phyloP scores from a whole-genome alignment of 163 green algal species.

The Chlorella variabilis region DNA sequence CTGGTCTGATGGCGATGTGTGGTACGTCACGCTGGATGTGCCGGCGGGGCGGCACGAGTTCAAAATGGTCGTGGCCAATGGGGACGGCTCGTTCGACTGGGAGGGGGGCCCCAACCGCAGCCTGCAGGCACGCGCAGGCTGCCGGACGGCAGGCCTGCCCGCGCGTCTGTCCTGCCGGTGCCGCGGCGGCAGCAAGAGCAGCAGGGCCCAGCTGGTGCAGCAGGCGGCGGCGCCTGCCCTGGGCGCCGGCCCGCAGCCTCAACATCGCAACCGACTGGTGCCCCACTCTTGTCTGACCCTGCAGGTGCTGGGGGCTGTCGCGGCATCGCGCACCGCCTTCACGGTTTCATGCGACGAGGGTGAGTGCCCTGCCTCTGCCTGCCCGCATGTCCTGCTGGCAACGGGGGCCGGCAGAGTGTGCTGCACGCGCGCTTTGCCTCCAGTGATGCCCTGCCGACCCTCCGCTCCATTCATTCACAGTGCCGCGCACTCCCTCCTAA shows the following conservation, averaged over 20 bases:
- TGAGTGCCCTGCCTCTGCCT: neutral
- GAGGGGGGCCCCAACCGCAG: conserved; percentile 16
- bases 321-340: neutral
- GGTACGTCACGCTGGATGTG: neutral
- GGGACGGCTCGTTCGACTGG: neutral
- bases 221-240: too few relatives aligned
- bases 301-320: neutral
- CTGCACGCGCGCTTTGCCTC: too few relatives aligned
- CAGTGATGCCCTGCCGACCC: too few relatives aligned
- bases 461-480: too few relatives aligned
- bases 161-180: too few relatives aligned
- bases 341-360: conserved; percentile 1
- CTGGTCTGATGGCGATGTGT: conserved; percentile 19
- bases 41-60: conserved; percentile 14
- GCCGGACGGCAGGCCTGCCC: too few relatives aligned
- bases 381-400: too few relatives aligned
- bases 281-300: neutral
- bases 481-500: neutral
- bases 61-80: conserved; percentile 7
- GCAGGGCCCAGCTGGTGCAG: too few relatives aligned
- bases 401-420: too few relatives aligned
- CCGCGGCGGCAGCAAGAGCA: too few relatives aligned
- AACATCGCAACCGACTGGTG: neutral
- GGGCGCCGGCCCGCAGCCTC: too few relatives aligned
- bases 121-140: neutral